Evolutionary conservation across 1,139 yeast genomes (phyloP).

Genomic region (Eremothecium gossypii): DNA sequence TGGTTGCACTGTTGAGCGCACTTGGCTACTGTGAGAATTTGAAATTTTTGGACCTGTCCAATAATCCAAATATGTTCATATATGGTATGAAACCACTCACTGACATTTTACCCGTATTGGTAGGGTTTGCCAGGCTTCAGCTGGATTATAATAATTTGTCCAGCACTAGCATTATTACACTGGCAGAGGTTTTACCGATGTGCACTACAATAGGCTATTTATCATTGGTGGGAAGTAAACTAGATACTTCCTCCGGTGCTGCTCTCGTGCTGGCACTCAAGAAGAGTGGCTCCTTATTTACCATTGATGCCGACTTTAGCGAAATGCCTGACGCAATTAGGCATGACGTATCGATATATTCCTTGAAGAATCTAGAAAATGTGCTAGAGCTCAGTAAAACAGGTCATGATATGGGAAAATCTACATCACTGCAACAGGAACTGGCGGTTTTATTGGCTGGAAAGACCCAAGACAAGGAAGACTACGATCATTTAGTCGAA

Average conservation of each 20-base stretch:
- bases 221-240: conserved; percentile 50
- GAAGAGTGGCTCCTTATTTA: conserved; percentile 45
- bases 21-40: conserved; percentile 44
- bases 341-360: conserved; percentile 53
- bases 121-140: conserved; percentile 47
- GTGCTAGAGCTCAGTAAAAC: conserved; percentile 17
- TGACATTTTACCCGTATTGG: conserved; percentile 50
- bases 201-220: conserved; percentile 49
- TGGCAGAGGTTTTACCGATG: conserved; percentile 55
- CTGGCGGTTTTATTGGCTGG: conserved; percentile 27
- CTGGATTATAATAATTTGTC: conserved; percentile 50
- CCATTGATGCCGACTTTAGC: conserved; percentile 54
- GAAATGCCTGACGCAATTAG: conserved; percentile 42
- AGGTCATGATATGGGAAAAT: conserved; percentile 11
- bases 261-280: conserved; percentile 53
- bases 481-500: conserved; percentile 25
- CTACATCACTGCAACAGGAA: conserved; percentile 29
- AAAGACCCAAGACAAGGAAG: conserved; percentile 19
- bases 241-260: conserved; percentile 45
- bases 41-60: conserved; percentile 58
- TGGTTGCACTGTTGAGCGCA: conserved; percentile 24
- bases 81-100: conserved; percentile 34
- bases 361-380: conserved; percentile 64
- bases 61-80: conserved; percentile 51
- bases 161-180: conserved; percentile 39